Conservation (phyloP, 1,284 basidiomycete species). For the Cutaneotrichosporon sp. region DNA sequence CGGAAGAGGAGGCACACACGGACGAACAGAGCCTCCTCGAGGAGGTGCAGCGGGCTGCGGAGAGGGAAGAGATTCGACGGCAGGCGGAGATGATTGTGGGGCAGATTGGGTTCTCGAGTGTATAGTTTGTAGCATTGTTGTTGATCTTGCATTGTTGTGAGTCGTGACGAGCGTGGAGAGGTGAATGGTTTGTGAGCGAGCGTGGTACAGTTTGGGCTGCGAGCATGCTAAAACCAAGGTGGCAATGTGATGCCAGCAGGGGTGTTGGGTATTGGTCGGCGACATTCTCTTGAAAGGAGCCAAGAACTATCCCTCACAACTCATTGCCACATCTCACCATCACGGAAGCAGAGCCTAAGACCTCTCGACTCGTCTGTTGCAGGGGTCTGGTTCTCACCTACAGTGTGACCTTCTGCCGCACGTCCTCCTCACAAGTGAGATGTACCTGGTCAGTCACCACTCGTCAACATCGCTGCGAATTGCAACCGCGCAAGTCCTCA, state of each 20-base stretch:
- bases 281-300: neutral
- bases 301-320: no score
- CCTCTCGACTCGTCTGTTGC: no score
- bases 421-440: no score
- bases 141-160: neutral
- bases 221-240: no score
- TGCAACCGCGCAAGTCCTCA: no score
- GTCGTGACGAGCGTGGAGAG: neutral
- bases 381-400: no score
- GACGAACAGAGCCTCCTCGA: slow-evolving; percentile 40
- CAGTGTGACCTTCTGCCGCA: no score
- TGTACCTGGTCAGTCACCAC: no score
- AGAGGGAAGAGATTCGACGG: slow-evolving; percentile 43
- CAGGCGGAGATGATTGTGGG: slow-evolving; percentile 49
- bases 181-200: neutral
- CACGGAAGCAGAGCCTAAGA: no score
- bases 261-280: neutral
- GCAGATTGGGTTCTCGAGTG: slow-evolving; percentile 28
- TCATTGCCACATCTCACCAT: no score
- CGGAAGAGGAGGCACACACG: slow-evolving; percentile 40
- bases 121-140: neutral
- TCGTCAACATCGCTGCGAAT: no score
- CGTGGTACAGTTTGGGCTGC: no score
- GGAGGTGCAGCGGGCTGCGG: slow-evolving; percentile 41
- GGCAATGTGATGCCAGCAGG: neutral